Conservation (phyloP, 1,284 basidiomycete species). For the Erythrobasidium hasegawianum region DNA sequence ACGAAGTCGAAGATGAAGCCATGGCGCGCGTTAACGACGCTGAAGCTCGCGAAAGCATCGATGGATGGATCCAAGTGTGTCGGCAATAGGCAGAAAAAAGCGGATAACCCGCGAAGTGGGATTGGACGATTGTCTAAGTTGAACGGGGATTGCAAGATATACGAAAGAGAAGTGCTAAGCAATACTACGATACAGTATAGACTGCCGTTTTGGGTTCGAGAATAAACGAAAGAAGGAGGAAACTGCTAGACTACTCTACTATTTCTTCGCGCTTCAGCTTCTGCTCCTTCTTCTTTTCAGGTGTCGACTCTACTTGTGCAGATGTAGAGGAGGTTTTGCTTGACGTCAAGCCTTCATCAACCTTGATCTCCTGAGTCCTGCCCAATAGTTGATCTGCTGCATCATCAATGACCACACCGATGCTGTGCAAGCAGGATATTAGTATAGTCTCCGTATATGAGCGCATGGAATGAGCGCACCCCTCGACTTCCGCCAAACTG, state of each 20-base stretch:
- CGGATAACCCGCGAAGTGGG: no score
- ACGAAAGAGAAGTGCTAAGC: no score
- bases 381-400: slow-evolving; percentile 27
- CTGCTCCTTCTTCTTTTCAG: neutral
- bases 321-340: neutral
- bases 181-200: no score
- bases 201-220: no score
- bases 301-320: neutral
- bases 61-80: no score
- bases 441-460: neutral
- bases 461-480: slow-evolving; percentile 22
- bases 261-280: slow-evolving; percentile 33
- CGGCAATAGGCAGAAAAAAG: no score
- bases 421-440: neutral
- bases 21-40: slow-evolving; percentile 6
- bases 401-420: slow-evolving; percentile 33
- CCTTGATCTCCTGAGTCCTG: slow-evolving; percentile 14
- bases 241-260: slow-evolving; percentile 10
- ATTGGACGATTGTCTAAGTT: no score
- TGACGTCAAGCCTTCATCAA: slow-evolving; percentile 17
- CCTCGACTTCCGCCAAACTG: slow-evolving; percentile 49
- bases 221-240: no score
- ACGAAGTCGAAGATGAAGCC: slow-evolving; percentile 8
- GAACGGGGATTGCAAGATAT: no score
- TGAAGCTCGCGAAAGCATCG: no score